Base-by-base conservation (phyloP, 2,329 filamentous ascomycete genomes). In the Lachnellula hyalina region DNA sequence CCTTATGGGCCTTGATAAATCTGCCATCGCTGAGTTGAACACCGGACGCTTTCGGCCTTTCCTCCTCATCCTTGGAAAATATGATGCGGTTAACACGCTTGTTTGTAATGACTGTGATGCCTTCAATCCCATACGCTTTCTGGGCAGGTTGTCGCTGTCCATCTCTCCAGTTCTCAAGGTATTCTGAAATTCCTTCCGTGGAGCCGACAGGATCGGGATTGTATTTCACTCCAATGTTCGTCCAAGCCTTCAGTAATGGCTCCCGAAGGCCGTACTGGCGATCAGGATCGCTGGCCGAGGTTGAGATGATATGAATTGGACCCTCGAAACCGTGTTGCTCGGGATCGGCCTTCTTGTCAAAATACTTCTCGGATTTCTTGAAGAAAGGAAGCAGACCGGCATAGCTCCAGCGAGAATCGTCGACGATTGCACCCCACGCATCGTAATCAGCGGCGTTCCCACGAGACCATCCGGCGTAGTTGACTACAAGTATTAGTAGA, bases 371-470 rank as follows among this genome's bases (percentile, higher is more conserved):
- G 0, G 69, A 60, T 55, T 71, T 74, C 36, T 65, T 66, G 51
- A 78, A 71, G 66, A 75, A 81, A 2, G 74, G 74, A 15, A 75
- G 68, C 35, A 79, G 69, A 5, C 71, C 72, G 4, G 75, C 63
- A 54, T 77, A 77, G 58, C 71, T 72, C 72, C 77, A 82, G 5
- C 69, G 63, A 0, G 70, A 53, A 47, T 79, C 75, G 2, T 67
- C 65, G 0, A 72, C 66, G 4, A 71, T 55, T 19, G 66, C 59
- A 6, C 66, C 73, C 77, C 76, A 79, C 41, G 70, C 69, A 19
- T 79, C 71, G 59, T 74, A 80, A 58, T 79, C 76, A 5, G 65
- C 61, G 2, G 67, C 65, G 34, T 71, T 69, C 2, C 76, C 77
- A 32, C 76, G 74, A 6, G 72, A 73, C 69, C 75, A 76, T 5